Conservation (phyloP, 2,329 filamentous ascomycete species). For the Cercospora sp. region DNA sequence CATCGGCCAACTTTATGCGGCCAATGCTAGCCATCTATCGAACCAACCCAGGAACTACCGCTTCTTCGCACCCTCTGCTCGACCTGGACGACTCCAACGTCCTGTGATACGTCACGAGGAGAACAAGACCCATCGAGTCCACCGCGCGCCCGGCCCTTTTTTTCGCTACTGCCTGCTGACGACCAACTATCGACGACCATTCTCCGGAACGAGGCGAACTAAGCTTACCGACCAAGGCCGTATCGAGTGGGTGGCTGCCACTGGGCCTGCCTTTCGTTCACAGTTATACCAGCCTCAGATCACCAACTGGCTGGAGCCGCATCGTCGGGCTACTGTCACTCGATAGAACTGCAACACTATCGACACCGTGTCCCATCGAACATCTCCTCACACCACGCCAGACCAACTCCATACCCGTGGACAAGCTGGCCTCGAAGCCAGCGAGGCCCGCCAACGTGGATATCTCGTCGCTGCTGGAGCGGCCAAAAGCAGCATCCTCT, state of each 20-base stretch:
- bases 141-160: slow-evolving; percentile 15
- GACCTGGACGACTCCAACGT: slow-evolving; percentile 15
- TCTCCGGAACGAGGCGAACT: slow-evolving; percentile 15
- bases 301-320: background rate
- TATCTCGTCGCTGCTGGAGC: slow-evolving; percentile 87
- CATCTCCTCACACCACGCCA: background rate
- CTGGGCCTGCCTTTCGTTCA: slow-evolving; percentile 1
- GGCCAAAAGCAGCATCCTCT: slow-evolving; percentile 69
- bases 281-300: background rate
- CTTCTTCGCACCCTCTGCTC: slow-evolving; percentile 6
- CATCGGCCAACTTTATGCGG: slow-evolving; percentile 28
- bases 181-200: slow-evolving; percentile 12
- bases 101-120: slow-evolving; percentile 24
- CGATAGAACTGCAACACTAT: background rate
- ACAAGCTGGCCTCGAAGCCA: slow-evolving; percentile 48
- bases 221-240: slow-evolving; percentile 21
- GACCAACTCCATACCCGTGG: slow-evolving; percentile 7
- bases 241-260: slow-evolving; percentile 13
- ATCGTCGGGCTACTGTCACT: background rate
- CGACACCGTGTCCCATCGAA: background rate
- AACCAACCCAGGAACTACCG: slow-evolving; percentile 19
- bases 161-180: slow-evolving; percentile 13
- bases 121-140: slow-evolving; percentile 18
- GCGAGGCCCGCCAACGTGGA: slow-evolving; percentile 74
- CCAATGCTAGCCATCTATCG: slow-evolving; percentile 16